Evolutionary conservation across 2,329 filamentous ascomycete genomes (phyloP).

Genomic region (Fusarium sororula): DNA sequence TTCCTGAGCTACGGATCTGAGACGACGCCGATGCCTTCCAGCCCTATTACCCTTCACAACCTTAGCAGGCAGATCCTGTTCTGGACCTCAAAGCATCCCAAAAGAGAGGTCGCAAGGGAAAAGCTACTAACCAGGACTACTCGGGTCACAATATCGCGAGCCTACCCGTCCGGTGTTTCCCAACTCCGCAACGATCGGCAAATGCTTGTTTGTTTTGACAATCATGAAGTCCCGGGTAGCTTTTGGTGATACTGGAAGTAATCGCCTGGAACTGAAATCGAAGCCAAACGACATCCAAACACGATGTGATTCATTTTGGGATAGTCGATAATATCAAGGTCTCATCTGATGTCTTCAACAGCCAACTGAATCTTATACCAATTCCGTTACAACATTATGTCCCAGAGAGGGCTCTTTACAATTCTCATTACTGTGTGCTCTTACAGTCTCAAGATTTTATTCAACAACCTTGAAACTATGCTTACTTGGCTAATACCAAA

Average conservation of each 20-base stretch:
- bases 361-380: background rate
- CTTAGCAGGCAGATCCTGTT: background rate
- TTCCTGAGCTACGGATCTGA: slow-evolving; percentile 20
- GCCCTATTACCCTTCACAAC: slow-evolving; percentile 6
- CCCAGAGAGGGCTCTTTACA: background rate
- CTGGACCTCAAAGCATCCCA: background rate
- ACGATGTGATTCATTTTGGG: background rate
- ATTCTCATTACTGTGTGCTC: background rate
- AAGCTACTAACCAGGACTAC: background rate
- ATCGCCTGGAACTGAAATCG: background rate
- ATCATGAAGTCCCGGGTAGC: slow-evolving; percentile 25
- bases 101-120: background rate
- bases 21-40: slow-evolving; percentile 20
- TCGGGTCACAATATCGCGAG: background rate
- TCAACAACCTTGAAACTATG: slow-evolving; percentile 32
- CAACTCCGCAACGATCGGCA: background rate
- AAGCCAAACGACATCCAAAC: background rate
- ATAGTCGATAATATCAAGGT: background rate
- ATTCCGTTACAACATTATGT: background rate
- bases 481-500: background rate
- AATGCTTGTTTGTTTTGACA: background rate
- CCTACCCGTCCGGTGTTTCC: background rate
- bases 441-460: background rate
- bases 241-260: background rate
- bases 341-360: no score